phyloP scores from a whole-genome alignment of 2,329 filamentous ascomycete genomes.

The Claviceps arundinis region DNA sequence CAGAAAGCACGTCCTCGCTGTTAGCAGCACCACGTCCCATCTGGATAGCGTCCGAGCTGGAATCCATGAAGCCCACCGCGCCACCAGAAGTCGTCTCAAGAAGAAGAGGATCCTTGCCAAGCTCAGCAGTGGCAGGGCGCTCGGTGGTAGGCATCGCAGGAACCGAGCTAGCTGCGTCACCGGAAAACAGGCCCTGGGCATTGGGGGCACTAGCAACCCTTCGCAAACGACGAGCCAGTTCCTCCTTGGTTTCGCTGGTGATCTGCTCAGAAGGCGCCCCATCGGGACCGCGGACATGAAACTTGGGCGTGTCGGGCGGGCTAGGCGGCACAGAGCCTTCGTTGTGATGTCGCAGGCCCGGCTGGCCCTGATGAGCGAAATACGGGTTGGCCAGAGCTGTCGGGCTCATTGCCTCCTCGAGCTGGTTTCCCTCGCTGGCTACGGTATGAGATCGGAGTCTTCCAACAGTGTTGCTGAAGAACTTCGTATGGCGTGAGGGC shows the following conservation, averaged over 20 bases:
- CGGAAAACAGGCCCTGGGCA: slow-evolving; percentile 77
- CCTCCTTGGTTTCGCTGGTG: slow-evolving; percentile 75
- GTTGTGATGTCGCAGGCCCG: slow-evolving; percentile 86
- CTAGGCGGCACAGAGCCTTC: slow-evolving; percentile 86
- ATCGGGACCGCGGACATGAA: slow-evolving; percentile 58
- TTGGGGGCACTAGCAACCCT: slow-evolving; percentile 95
- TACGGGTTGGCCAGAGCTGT: slow-evolving; percentile 94
- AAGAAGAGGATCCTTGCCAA: slow-evolving; percentile 66
- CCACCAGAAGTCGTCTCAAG: slow-evolving; percentile 28
- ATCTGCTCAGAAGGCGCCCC: slow-evolving; percentile 52
- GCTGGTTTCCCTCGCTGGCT: slow-evolving; percentile 79
- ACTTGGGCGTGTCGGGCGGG: slow-evolving; percentile 75
- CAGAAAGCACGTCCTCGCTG: slow-evolving; percentile 39
- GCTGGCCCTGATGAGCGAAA: slow-evolving; percentile 91
- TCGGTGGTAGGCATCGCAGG: slow-evolving; percentile 36
- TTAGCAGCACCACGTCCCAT: slow-evolving; percentile 25
- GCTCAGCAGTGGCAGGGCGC: slow-evolving; percentile 71
- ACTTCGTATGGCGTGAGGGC: slow-evolving; percentile 71
- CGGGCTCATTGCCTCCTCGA: slow-evolving; percentile 81
- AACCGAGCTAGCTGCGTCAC: slow-evolving; percentile 16
- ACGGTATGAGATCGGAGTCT: slow-evolving; percentile 83
- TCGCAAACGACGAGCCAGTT: slow-evolving; percentile 81
- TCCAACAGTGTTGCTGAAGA: slow-evolving; percentile 74
- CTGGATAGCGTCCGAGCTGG: slow-evolving; percentile 16
- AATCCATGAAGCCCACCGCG: slow-evolving; percentile 17